A percentile compares a stretch with the other conserved stretches of the same genome.
phyloP scores from a whole-genome alignment of 2,329 filamentous ascomycete species.

The Pseudogymnoascus sp. region DNA sequence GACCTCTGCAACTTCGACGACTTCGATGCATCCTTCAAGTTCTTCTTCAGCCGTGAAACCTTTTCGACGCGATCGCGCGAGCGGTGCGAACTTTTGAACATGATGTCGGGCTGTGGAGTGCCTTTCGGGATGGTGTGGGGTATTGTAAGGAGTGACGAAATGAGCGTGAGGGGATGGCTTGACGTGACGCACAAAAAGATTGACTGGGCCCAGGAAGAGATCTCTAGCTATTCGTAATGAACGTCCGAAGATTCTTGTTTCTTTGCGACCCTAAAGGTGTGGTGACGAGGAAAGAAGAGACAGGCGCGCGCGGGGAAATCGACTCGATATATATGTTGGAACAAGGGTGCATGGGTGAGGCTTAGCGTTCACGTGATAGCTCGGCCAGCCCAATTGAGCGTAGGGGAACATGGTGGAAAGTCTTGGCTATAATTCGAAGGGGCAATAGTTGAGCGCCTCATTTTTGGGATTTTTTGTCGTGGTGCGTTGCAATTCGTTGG shows the following conservation, averaged over 20 bases:
- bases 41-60: constrained; percentile 74
- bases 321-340: constrained; percentile 8
- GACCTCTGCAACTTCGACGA: constrained; percentile 79
- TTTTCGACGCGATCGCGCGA: constrained; percentile 83
- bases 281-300: constrained; percentile 23
- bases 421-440: background rate
- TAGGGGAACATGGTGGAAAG: background rate
- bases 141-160: constrained; percentile 27
- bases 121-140: constrained; percentile 19
- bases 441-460: constrained; percentile 5
- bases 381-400: constrained; percentile 2
- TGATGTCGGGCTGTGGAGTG: constrained; percentile 31
- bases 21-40: constrained; percentile 69
- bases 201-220: constrained; percentile 31
- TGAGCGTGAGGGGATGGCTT: constrained; percentile 22
- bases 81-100: constrained; percentile 91
- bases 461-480: constrained; percentile 7
- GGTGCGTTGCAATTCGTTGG: constrained; percentile 6
- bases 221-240: constrained; percentile 28
- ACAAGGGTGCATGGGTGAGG: constrained; percentile 4
- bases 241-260: constrained; percentile 28
- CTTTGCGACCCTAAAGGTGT: constrained; percentile 30
- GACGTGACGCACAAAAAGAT: constrained; percentile 30
- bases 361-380: constrained; percentile 6
- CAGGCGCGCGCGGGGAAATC: constrained; percentile 15